Conservation (phyloP, 2,329 filamentous ascomycete genomes). For the Microthyrium microscopicum region DNA sequence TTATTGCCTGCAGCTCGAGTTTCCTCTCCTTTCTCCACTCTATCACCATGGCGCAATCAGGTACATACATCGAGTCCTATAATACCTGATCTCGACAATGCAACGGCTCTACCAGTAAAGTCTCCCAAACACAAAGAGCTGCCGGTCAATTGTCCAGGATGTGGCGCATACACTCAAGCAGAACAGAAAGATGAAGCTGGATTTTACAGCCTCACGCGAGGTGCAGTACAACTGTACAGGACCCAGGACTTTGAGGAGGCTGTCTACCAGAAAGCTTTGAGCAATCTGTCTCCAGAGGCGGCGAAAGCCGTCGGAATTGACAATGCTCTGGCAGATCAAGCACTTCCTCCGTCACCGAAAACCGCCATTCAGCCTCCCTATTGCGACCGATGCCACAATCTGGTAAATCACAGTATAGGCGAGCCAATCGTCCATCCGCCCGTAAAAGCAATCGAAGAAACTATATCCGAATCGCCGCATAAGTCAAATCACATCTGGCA, state of each 20-base stretch:
- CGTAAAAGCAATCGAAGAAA: conserved; percentile 64
- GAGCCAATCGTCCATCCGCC: conserved; percentile 64
- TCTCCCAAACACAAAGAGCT: too few relatives aligned
- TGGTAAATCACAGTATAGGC: conserved; percentile 59
- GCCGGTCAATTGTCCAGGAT: conserved; percentile 42
- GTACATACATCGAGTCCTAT: too few relatives aligned
- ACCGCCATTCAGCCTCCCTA: conserved; percentile 4
- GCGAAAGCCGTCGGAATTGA: conserved; percentile 22
- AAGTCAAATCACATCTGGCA: conserved; percentile 92
- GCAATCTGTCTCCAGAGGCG: too few relatives aligned
- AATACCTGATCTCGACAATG: too few relatives aligned
- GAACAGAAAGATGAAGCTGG: conserved; percentile 37
- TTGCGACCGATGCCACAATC: conserved; percentile 74
- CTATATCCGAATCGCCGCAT: conserved; percentile 75
- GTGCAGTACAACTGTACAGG: conserved; percentile 27
- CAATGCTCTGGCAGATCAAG: conserved; percentile 15
- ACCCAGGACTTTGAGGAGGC: conserved; percentile 11
- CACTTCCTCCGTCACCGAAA: background rate
- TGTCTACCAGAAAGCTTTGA: conserved; percentile 9
- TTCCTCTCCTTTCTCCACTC: too few relatives aligned
- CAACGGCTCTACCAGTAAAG: too few relatives aligned
- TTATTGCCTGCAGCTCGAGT: too few relatives aligned
- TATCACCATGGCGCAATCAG: too few relatives aligned
- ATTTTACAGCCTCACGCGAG: conserved; percentile 36
- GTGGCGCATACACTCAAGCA: conserved; percentile 43